Base-by-base conservation (phyloP, 1,139 yeast genomes). In the Diutina scorzettiae region DNA sequence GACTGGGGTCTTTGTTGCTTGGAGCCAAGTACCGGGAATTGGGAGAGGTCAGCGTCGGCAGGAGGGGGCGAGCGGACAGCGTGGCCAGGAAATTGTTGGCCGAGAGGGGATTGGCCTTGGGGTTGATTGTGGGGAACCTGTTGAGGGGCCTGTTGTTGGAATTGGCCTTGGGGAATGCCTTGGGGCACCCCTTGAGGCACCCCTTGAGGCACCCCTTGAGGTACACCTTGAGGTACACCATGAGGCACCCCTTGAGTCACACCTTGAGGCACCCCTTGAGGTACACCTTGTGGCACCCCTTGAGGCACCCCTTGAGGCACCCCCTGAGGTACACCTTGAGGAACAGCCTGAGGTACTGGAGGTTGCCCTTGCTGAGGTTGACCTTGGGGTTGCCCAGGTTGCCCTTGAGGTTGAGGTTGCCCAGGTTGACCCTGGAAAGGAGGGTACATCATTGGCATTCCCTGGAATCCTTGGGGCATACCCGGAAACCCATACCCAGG, bases 21-120 rank as follows among this genome's bases (percentile, higher is more conserved):
- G 7, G 75, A 58, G 0, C 77, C 77, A 46, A 72, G 62, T 14
- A 70, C 71, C 3, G 78, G 78, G 51, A 72, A 71, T 44, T 69
- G 71, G 8, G 73, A 63, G 44, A 66, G 57, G 48, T 71, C 73
- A 4, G 62, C 67, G 48, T 71, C 73, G 4, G 62, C 67, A 46
- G 57, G 60, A 21, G 39, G 12, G 14, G 6, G 11, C 4, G 11
- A 5, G 6, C 5, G 30, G 11, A 5, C 14, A 12, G 5, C 5
- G 14, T 9, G 5, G n/a, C 14, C 14, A 7, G 6, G 14, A 27
- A 27, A 4, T 17, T 23, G 19, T 6, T n/a, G 24, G 11, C 19
- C 16, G 16, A 5, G 23, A 4, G 18, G 31, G 11, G 11, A 14
- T 12, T 24, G 40, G n/a, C 17, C 23, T n/a, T 18, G 40, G 30